Base-by-base conservation (phyloP, 208 protist species). In the Crithidia mellificae region DNA sequence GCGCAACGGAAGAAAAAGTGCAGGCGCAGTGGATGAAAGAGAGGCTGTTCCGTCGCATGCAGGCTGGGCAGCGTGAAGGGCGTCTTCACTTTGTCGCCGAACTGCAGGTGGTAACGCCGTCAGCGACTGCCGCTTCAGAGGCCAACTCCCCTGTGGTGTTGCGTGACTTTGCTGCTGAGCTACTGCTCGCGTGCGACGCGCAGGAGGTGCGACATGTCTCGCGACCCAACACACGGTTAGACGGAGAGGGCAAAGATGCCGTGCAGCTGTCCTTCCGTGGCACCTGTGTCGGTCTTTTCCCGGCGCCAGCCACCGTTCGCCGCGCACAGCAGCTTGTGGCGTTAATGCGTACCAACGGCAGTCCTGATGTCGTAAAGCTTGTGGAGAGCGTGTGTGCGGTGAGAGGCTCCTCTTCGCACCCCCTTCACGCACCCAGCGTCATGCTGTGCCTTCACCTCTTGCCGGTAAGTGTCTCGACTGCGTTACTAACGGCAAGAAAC, bases 201-300 rank as follows among this genome's bases (percentile, higher is more conserved):
- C 22, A 70, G n/a, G 63, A 59, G 41, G 30, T 63, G 19, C 22
- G 27, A 20, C 25, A 25, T 27, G 15, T 22, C 2, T 52, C 30
- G 14, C 50, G n/a, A 2, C 43, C 34, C 5, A 39, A n/a, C 36
- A 20, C n/a, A 20, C 29, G 24, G 19, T 20, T 57, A 32, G 44
- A 57, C 20, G 54, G 32, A 2, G 20, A 22, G 12, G 50, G 25
- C 14, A 30, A 29, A 0, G 24, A 52, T 24, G 24, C 8, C 6
- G 27, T 76, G 36, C 62, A 30, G 6, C 39, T 76, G 22, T 76
- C 70, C 4, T 76, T 76, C 20, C 58, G 70, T 49, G 70, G 70
- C n/a, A 65, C 70, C 34, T 38, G 55, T 27, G 53, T 64, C 14
- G 70, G 70, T 17, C 32, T 76, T 11, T 70, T 76, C 15, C 70